Base-by-base conservation (phyloP, 345 rosid species). In the Capsella bursapastoris region DNA sequence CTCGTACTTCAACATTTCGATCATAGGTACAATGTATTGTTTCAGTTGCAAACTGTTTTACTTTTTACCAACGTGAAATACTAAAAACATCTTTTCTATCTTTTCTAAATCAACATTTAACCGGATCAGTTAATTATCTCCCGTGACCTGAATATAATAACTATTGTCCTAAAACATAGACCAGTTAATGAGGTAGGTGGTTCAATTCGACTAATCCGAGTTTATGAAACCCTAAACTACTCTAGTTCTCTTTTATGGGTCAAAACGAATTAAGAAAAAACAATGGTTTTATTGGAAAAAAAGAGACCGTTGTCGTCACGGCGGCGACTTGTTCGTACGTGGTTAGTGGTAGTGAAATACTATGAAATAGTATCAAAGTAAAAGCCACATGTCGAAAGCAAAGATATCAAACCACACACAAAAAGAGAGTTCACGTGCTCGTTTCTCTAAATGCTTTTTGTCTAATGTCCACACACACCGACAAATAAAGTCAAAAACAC, bases 261-360 rank as follows among this genome's bases (percentile, higher is more conserved):
- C 55, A 58, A 74, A 32, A 37, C 31, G 7, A 57, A 22, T 22
- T 22, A 22, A 22, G 1, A 29, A 47, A 48, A 10, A 3, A 18
- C 53, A 35, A 58, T 18, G 13, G 34, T 38, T 22, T 77, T 65
- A 16, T 50, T 64, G 16, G 25, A 28, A 25, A 40, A 25, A 50
- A 9, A 35, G 43, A 69, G 75, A 72, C 81, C 87, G 87, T 80
- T 82, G 82, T 82, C 75, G 79, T 75, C 82, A 84, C 85, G 85
- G 78, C 79, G 79, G 62, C 68, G 81, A 80, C 87, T 68, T 60
- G 74, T 32, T 51, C 73, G 40, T 50, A 58, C 52, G 57, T 22
- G 34, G 2, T 51, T 41, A 22, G 51, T 35, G 40, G 14, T 53
- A 4, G 29, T 3, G 8, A 40, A 56, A 50, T 22, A 65, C 59